Evolutionary conservation across 2,329 filamentous ascomycete species (phyloP).

Genomic region (Fusarium buxicola): DNA sequence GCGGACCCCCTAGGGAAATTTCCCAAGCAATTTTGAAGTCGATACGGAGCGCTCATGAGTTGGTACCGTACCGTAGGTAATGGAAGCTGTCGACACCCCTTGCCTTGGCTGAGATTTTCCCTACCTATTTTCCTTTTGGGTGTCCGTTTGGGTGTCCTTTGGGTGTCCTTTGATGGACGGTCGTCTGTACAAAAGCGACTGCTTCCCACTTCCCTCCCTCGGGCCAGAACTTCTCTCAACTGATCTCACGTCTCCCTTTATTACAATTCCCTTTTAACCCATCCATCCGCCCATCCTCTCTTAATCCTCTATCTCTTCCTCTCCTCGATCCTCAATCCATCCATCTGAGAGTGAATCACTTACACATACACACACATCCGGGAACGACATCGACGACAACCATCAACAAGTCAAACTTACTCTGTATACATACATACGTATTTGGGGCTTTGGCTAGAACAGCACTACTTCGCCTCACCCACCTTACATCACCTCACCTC

Average conservation of each 20-base stretch:
- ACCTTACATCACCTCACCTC: constrained; percentile 37
- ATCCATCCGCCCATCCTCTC: constrained; percentile 6
- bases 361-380: constrained; percentile 31
- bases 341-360: constrained; percentile 33
- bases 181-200: constrained; percentile 43
- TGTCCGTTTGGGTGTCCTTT: no score
- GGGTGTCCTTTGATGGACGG: constrained; percentile 15
- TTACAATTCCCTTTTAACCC: constrained; percentile 31
- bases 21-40: constrained; percentile 35
- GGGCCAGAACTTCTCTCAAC: constrained; percentile 32
- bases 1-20: constrained; percentile 30
- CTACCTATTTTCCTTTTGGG: constrained; percentile 24
- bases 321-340: constrained; percentile 7
- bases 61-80: constrained; percentile 22
- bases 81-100: constrained; percentile 14
- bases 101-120: constrained; percentile 27
- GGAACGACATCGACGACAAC: constrained; percentile 33
- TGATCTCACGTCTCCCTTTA: constrained; percentile 32
- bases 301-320: constrained; percentile 1
- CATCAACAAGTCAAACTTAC: constrained; percentile 9
- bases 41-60: constrained; percentile 16
- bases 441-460: constrained; percentile 5
- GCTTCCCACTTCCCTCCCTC: constrained; percentile 37
- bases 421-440: neutral
- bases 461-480: constrained; percentile 4